phyloP scores from a whole-genome alignment of 2,329 filamentous ascomycete species.

The Diaporthe eres region DNA sequence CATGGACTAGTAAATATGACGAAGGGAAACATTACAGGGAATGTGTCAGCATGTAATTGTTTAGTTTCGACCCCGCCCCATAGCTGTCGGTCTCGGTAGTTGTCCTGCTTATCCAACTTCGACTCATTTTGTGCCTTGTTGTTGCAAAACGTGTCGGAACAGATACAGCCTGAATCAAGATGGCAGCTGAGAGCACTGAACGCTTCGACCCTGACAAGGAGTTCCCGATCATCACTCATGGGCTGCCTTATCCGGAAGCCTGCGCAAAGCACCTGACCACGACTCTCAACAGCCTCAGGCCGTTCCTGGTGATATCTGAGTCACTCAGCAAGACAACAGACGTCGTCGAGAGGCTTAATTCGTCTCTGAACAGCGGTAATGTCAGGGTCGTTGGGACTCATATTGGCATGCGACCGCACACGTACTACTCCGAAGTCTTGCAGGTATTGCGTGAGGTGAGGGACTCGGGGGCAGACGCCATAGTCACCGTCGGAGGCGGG shows the following conservation, averaged over 20 bases:
- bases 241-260: slow-evolving; percentile 42
- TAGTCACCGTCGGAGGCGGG: slow-evolving; percentile 44
- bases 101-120: not conserved
- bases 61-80: slow-evolving; percentile 5
- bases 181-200: slow-evolving; percentile 38
- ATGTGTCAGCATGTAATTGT: not conserved
- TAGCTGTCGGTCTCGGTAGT: slow-evolving; percentile 3
- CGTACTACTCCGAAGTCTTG: slow-evolving; percentile 44
- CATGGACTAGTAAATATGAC: not conserved
- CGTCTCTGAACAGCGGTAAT: slow-evolving; percentile 24
- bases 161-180: not conserved
- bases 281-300: slow-evolving; percentile 39
- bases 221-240: slow-evolving; percentile 41
- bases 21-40: not conserved
- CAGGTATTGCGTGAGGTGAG: slow-evolving; percentile 38
- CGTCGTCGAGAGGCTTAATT: slow-evolving; percentile 40
- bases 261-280: slow-evolving; percentile 39
- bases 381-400: slow-evolving; percentile 38
- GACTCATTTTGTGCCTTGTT: too few relatives aligned
- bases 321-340: slow-evolving; percentile 43
- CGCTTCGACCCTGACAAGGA: slow-evolving; percentile 38
- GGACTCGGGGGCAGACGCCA: slow-evolving; percentile 39
- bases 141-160: not conserved
- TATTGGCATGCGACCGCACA: slow-evolving; percentile 43
- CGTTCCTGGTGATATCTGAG: slow-evolving; percentile 43